Percentiles rank a stretch among this genome's conserved stretches.
These are phyloP conservation scores for Acer negundo DNA, from an alignment of 345 rosid genomes.

Conservation along the genomic window DNA sequence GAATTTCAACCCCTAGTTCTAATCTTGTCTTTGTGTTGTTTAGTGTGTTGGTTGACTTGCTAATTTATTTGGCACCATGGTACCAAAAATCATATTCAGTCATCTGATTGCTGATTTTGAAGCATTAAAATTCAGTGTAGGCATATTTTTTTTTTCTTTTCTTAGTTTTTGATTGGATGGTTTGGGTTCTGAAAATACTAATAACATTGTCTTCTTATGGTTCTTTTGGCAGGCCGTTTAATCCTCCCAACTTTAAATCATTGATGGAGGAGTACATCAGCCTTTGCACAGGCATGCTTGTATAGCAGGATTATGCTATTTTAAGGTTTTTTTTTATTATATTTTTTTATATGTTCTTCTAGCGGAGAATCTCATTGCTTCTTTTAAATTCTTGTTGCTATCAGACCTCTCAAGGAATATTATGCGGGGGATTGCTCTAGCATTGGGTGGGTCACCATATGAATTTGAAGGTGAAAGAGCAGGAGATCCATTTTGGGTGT, in stretches of 20 bases:
- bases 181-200: not conserved
- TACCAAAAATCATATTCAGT: not conserved
- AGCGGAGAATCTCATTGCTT: constrained; percentile 1
- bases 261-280: constrained; percentile 68
- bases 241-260: constrained; percentile 53
- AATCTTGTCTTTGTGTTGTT: not conserved
- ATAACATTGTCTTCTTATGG: not conserved
- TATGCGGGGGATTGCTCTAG: constrained; percentile 73
- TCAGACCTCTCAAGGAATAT: constrained; percentile 80
- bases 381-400: constrained; percentile 11
- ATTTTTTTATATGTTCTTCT: not conserved
- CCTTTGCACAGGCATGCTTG: constrained; percentile 66
- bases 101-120: constrained; percentile 5
- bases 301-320: not conserved
- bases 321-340: constrained; percentile 11
- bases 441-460: constrained; percentile 61
- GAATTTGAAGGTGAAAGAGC: constrained; percentile 76
- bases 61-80: not conserved
- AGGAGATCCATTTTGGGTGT: constrained; percentile 89
- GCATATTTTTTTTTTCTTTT: not conserved
- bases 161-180: too few species aligned
- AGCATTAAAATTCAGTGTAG: not conserved
- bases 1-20: not conserved
- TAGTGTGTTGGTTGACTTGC: not conserved
- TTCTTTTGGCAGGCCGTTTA: constrained; percentile 58